Conservation (phyloP, 345 rosid species). For the Lepidium didymum region DNA sequence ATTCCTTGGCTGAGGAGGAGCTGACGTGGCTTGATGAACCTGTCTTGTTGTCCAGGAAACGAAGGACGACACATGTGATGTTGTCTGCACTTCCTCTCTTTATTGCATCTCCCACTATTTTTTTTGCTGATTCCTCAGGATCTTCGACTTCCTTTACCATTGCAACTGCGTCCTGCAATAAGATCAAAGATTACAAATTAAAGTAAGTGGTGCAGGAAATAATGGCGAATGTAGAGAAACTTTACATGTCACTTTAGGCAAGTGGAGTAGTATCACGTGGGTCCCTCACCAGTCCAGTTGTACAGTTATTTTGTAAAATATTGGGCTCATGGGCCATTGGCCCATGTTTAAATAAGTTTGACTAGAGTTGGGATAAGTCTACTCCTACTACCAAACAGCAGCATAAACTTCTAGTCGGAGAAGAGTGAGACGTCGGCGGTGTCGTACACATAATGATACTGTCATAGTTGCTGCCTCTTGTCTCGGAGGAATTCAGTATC, state of each 20-base stretch:
- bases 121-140: constrained; percentile 81
- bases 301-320: not conserved
- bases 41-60: constrained; percentile 32
- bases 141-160: constrained; percentile 72
- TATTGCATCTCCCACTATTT: constrained; percentile 70
- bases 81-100: constrained; percentile 96
- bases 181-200: not conserved
- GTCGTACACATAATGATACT: not conserved
- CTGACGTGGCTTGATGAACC: constrained; percentile 13
- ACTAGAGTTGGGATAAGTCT: not conserved
- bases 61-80: constrained; percentile 86
- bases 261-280: not conserved
- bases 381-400: constrained; percentile 11
- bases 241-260: not conserved
- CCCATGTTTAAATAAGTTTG: not conserved
- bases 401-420: not conserved
- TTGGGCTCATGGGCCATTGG: constrained; percentile 15
- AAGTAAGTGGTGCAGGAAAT: not conserved
- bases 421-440: constrained; percentile 18
- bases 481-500: not conserved
- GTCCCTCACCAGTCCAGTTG: not conserved
- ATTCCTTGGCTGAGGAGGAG: not conserved
- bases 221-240: not conserved
- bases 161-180: constrained; percentile 70
- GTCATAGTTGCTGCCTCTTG: constrained; percentile 1